phyloP scores from a whole-genome alignment of 2,329 filamentous ascomycete genomes.

The Fusarium piperis region DNA sequence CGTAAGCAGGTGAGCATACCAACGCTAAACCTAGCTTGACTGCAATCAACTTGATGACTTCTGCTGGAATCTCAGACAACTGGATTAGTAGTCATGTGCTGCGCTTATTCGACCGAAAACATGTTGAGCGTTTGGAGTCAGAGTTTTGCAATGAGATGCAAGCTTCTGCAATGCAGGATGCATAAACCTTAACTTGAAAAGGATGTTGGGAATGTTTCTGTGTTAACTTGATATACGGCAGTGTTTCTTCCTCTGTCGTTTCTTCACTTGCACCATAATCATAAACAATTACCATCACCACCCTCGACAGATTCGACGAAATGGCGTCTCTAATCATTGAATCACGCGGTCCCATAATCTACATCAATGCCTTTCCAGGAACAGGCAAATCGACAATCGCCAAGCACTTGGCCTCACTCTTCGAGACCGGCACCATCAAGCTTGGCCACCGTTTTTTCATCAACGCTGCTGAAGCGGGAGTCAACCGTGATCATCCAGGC shows the following conservation, averaged over 20 bases:
- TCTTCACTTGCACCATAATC: background rate
- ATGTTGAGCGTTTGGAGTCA: background rate
- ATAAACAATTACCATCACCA: background rate
- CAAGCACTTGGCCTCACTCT: background rate
- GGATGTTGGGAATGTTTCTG: background rate
- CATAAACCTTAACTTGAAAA: background rate
- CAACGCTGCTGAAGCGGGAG: background rate
- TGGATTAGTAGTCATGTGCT: background rate
- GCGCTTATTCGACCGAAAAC: background rate
- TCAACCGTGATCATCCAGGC: background rate
- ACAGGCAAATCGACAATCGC: background rate
- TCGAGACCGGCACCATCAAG: background rate
- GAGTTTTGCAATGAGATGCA: background rate
- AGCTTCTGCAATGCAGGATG: background rate
- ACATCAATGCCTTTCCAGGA: background rate
- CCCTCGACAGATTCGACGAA: background rate
- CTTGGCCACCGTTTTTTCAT: background rate
- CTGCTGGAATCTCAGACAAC: background rate
- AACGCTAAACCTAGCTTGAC: background rate
- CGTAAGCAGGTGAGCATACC: background rate
- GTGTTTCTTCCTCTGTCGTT: background rate
- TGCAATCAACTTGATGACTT: background rate
- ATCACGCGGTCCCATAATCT: background rate
- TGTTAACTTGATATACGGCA: background rate
- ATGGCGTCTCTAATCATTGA: background rate